phyloP scores from a whole-genome alignment of 805 yeast genomes.

The Wickerhamiella kurtzmanii region DNA sequence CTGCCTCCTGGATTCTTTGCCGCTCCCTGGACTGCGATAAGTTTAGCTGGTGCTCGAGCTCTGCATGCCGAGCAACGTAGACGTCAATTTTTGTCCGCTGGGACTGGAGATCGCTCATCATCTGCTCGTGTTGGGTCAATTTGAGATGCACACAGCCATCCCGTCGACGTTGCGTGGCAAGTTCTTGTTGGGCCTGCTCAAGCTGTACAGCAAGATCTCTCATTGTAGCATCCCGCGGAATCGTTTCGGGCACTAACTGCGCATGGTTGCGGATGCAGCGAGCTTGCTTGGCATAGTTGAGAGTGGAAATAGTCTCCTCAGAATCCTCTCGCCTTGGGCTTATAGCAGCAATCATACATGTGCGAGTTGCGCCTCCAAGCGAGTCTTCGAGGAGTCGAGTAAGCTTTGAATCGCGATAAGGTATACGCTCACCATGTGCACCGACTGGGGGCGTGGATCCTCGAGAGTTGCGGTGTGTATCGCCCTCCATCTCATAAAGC shows the following conservation, averaged over 20 bases:
- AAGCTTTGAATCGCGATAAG: slow-evolving; percentile 73
- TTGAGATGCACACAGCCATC: slow-evolving; percentile 61
- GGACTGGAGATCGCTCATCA: slow-evolving; percentile 1
- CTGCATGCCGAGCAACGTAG: background rate
- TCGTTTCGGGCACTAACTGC: slow-evolving; percentile 47
- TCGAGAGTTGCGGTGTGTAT: background rate
- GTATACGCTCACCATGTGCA: slow-evolving; percentile 55
- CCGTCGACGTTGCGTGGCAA: slow-evolving; percentile 47
- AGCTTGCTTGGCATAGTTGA: slow-evolving; percentile 81
- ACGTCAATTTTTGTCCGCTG: background rate
- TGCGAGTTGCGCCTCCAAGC: slow-evolving; percentile 77
- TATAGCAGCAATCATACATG: slow-evolving; percentile 74
- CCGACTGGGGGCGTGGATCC: slow-evolving; percentile 40
- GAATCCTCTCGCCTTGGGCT: slow-evolving; percentile 66
- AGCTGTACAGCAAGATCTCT: slow-evolving; percentile 42
- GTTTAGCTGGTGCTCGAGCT: background rate
- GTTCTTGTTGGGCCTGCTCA: slow-evolving; percentile 44
- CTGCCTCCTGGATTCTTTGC: background rate
- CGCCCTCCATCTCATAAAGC: slow-evolving; percentile 5
- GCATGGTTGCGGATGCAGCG: slow-evolving; percentile 64
- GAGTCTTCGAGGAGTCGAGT: slow-evolving; percentile 71
- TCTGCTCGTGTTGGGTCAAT: slow-evolving; percentile 34
- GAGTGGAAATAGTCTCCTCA: slow-evolving; percentile 75
- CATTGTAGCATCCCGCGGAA: slow-evolving; percentile 40
- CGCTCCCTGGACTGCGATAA: background rate